Percentiles rank a stretch among this genome's conserved stretches.
These are phyloP conservation scores for Trichoderma hamatum DNA, from an alignment of 2,329 filamentous ascomycete species.

Conservation along the genomic window DNA sequence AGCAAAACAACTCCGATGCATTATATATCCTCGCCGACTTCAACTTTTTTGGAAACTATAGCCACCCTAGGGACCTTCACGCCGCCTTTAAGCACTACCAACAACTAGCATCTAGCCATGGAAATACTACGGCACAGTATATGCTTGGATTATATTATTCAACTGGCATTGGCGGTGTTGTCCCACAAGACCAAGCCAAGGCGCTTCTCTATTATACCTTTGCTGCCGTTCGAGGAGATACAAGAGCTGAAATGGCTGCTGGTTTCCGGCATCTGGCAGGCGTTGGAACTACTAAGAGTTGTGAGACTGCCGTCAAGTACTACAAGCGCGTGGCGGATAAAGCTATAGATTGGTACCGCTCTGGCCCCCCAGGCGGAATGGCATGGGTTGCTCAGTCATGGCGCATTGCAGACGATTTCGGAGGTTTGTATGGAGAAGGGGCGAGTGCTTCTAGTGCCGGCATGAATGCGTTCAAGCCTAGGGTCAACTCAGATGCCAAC, in stretches of 20 bases:
- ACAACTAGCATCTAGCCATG: constrained; percentile 72
- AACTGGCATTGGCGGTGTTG: constrained; percentile 81
- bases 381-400: constrained; percentile 76
- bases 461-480: constrained; percentile 73
- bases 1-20: constrained; percentile 73
- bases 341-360: constrained; percentile 82
- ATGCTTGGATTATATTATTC: constrained; percentile 97
- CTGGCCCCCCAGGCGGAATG: constrained; percentile 87
- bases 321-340: constrained; percentile 95
- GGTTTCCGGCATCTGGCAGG: constrained; percentile 84
- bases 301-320: constrained; percentile 80
- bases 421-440: constrained; percentile 93
- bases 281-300: constrained; percentile 82
- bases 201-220: constrained; percentile 94
- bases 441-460: constrained; percentile 90
- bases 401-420: constrained; percentile 85
- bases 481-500: constrained; percentile 76
- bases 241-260: constrained; percentile 88
- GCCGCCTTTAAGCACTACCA: constrained; percentile 81
- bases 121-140: constrained; percentile 90
- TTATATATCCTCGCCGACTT: constrained; percentile 89
- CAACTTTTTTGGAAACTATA: constrained; percentile 96
- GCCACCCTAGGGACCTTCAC: constrained; percentile 79
- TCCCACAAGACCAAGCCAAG: constrained; percentile 85
- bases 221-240: constrained; percentile 81